Conservation (phyloP, 116 monocot genomes). For the Cymodocea nodosa region DNA sequence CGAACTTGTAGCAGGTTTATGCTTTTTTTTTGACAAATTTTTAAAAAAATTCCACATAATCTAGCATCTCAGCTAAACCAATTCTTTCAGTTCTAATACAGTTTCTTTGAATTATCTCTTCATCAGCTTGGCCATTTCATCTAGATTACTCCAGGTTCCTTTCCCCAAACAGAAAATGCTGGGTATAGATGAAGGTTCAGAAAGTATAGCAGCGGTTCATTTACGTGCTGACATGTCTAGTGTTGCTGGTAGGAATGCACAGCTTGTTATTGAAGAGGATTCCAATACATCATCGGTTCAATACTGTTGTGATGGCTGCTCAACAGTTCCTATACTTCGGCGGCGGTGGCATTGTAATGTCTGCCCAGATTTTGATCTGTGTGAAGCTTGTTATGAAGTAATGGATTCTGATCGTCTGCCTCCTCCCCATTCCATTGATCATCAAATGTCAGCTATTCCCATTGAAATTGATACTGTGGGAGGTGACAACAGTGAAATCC, state of each 20-base stretch:
- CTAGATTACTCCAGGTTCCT: conserved; percentile 95
- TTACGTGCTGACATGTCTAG: conserved; percentile 26
- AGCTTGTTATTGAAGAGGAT: conserved; percentile 84
- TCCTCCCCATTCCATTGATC: conserved; percentile 86
- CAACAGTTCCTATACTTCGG: conserved; percentile 90
- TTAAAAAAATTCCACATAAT: neutral
- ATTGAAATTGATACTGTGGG: conserved; percentile 83
- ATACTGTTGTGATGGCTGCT: conserved; percentile 98
- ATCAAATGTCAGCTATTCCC: conserved; percentile 90
- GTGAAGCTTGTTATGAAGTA: conserved; percentile 94
- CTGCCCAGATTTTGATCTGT: conserved; percentile 96
- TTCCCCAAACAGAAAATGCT: conserved; percentile 97
- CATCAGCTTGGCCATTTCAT: conserved; percentile 95
- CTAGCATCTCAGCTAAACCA: neutral
- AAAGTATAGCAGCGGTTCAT: conserved; percentile 29
- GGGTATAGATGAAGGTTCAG: conserved; percentile 54
- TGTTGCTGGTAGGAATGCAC: conserved; percentile 45
- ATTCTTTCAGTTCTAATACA: neutral
- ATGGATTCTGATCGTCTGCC: conserved; percentile 85
- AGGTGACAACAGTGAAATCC: conserved; percentile 66
- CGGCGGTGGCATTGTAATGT: conserved; percentile 92
- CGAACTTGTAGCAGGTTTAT: conserved; percentile 81
- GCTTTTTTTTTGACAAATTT: neutral
- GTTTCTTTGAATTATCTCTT: conserved; percentile 11
- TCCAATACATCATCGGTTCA: conserved; percentile 77